Conservation (phyloP, 306 rosid species). For the Ammopiptanthus mongolicus region DNA sequence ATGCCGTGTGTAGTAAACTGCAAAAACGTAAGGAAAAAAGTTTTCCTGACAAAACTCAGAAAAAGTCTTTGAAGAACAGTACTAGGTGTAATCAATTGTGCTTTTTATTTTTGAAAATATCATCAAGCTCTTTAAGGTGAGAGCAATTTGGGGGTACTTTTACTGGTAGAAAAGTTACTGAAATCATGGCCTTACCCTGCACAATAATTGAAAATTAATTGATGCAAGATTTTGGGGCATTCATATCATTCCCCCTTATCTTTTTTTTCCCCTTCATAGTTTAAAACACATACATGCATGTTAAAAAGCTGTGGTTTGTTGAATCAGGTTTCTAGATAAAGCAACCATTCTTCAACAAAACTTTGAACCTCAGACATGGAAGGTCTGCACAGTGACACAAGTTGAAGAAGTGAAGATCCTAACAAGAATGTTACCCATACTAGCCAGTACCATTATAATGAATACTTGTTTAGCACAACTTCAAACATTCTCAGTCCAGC, state of each 20-base stretch:
- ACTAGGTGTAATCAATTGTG: background rate
- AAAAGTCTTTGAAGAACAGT: constrained; percentile 16
- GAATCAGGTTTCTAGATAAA: constrained; percentile 66
- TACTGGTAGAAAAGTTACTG: background rate
- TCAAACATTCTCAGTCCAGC: constrained; percentile 82
- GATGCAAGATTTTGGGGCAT: background rate
- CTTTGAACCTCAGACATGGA: constrained; percentile 49
- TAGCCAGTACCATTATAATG: constrained; percentile 84
- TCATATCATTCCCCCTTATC: background rate
- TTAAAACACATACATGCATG: background rate
- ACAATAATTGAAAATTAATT: background rate
- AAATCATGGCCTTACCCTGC: background rate
- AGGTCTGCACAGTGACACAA: constrained; percentile 76
- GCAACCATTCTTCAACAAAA: constrained; percentile 53
- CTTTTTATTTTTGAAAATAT: background rate
- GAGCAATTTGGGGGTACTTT: background rate
- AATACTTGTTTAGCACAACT: constrained; percentile 94
- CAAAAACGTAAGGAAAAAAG: background rate
- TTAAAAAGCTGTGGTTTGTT: constrained; percentile 8
- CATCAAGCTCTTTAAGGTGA: background rate
- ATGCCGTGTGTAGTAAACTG: constrained; percentile 1
- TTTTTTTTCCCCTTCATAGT: background rate
- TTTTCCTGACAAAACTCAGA: constrained; percentile 30
- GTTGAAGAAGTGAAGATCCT: constrained; percentile 91
- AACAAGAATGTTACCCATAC: constrained; percentile 74